Percentiles rank a stretch among this genome's conserved stretches.
Evolutionary conservation across 2,329 filamentous ascomycete species (phyloP).

Genomic region (Aphanoascus verrucosus): DNA sequence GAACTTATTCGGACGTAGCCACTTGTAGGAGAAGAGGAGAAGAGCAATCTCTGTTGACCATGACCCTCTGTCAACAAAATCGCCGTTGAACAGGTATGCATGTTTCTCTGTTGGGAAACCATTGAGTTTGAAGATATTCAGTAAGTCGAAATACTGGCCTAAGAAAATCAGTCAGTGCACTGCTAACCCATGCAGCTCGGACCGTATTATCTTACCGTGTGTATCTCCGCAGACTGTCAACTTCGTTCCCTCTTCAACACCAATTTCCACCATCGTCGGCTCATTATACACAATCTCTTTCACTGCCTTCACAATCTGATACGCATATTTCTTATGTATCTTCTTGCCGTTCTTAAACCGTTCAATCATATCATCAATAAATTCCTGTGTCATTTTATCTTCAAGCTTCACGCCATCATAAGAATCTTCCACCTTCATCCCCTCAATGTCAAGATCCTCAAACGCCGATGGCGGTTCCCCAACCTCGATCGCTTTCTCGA

Average conservation of each 20-base stretch:
- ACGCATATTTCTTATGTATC: conserved; percentile 91
- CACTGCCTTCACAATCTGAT: conserved; percentile 85
- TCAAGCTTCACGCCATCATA: conserved; percentile 73
- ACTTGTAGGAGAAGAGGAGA: conserved; percentile 91
- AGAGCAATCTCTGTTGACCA: conserved; percentile 98
- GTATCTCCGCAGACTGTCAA: conserved; percentile 96
- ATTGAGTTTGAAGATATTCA: conserved; percentile 90
- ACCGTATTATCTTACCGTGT: conserved; percentile 55
- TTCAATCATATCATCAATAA: conserved; percentile 94
- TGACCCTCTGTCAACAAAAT: conserved; percentile 94
- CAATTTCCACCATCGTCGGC: conserved; percentile 91
- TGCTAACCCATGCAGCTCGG: not conserved
- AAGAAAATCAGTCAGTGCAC: conserved; percentile 10
- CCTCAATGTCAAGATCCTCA: conserved; percentile 77
- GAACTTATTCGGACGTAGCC: conserved; percentile 75
- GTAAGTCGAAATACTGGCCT: conserved; percentile 95
- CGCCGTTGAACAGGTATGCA: conserved; percentile 94
- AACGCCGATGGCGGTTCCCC: conserved; percentile 85
- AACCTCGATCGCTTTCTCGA: conserved; percentile 89
- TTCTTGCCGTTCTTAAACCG: conserved; percentile 94
- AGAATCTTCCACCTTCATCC: conserved; percentile 66
- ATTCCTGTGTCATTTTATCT: conserved; percentile 88
- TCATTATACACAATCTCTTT: conserved; percentile 85
- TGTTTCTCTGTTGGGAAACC: conserved; percentile 76
- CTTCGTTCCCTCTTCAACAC: conserved; percentile 63